Evolutionary conservation across 2,329 filamentous ascomycete species (phyloP), one percentile per base, ranked within the genome.

Genomic region (Claviceps fusiformis): DNA sequence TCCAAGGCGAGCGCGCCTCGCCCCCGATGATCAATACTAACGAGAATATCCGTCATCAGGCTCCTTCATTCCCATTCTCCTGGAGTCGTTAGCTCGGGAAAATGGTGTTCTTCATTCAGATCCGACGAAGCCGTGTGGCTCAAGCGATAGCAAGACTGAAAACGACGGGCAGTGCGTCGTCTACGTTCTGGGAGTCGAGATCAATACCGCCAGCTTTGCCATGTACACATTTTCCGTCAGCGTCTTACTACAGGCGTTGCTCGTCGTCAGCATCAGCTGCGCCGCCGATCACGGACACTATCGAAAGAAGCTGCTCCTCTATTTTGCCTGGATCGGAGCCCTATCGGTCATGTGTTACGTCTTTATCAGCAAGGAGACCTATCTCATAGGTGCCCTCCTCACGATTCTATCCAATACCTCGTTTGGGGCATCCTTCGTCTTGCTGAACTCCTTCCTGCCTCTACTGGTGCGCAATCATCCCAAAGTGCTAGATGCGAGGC

Each of bases 221-320:
- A 95, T 97, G 89, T 97, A 97, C 71, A 96, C 90, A 2, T 98
- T 98, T 70, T 95, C 90, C 56, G 75, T 95, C 64, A 95, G 89
- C 67, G 93, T 98, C 1, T 70, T 96, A 24, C 70, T 96, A 11
- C 93, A 98, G 68, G 87, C 91, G 1, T 71, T 97, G 33, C 73
- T 97, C 35, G 95, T 98, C 47, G 89, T 98, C 59, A 95, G 90
- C 65, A 95, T 98, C 76, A 95, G 90, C 65, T 93, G 89, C 55
- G 91, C 92, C 8, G 93, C 93, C 56, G 93, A 98, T 68, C 92
- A 97, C 70, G 93, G 93, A 59, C 86, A 81, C 62, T 93, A 91
- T 73, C 84, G 93, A 57, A 98, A 97, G 75, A 86, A 83, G 54
- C 79, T 98, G 24, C 76, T 98, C 24, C 75, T 97, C 19, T 75